Evolutionary conservation across 441 rosid species (phyloP).

Genomic region (Metrosideros polymorpha): DNA sequence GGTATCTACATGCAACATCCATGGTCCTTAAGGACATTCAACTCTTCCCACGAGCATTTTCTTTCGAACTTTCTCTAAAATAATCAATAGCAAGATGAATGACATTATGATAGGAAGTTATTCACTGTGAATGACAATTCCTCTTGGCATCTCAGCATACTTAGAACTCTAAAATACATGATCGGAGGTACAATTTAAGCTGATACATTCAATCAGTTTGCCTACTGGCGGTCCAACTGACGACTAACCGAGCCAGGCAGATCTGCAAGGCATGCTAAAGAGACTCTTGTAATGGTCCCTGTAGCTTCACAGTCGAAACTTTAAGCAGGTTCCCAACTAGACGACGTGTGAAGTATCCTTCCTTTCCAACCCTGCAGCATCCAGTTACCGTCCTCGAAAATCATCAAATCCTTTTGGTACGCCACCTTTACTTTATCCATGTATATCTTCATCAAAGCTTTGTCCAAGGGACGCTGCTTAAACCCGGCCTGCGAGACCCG

Average conservation of each 20-base stretch:
- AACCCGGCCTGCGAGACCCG: not conserved
- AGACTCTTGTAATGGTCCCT: not conserved
- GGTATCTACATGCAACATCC: not conserved
- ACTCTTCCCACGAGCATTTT: not conserved
- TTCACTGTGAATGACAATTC: not conserved
- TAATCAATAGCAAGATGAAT: not conserved
- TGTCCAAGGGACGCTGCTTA: not conserved
- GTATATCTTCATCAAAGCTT: not conserved
- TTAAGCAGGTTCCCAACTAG: not conserved
- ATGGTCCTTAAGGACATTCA: not conserved
- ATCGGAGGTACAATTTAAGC: not conserved
- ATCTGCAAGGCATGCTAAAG: not conserved
- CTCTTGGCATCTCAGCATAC: not conserved
- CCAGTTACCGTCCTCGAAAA: not conserved
- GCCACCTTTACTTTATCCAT: not conserved
- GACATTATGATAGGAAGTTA: not conserved
- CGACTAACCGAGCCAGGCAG: not conserved
- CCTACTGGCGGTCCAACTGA: not conserved
- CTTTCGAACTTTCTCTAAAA: not conserved
- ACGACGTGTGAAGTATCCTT: not conserved
- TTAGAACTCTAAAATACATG: not conserved
- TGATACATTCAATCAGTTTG: not conserved
- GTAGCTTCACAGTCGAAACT: not conserved
- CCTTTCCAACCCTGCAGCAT: slow-evolving; percentile 2
- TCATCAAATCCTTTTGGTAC: not conserved